Evolutionary conservation across 768 basidiomycete species (phyloP).

Genomic region (Trichaptum fuscoviolaceum): DNA sequence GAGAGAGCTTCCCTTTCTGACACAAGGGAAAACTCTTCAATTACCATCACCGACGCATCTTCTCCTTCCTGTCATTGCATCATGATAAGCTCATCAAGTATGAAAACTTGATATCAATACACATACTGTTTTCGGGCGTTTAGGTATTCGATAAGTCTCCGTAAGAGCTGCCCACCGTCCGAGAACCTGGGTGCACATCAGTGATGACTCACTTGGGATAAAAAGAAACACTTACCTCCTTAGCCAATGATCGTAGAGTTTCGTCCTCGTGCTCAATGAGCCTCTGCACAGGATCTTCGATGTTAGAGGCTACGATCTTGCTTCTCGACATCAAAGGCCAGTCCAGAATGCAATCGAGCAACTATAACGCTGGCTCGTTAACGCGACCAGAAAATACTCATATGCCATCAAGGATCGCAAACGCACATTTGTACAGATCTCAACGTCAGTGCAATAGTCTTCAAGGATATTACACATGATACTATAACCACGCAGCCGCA

Average conservation of each 20-base stretch:
- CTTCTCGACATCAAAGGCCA: constrained; percentile 87
- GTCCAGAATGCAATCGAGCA: constrained; percentile 57
- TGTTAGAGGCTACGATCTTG: constrained; percentile 83
- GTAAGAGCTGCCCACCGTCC: constrained; percentile 76
- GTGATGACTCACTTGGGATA: neutral
- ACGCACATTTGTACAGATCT: constrained; percentile 67
- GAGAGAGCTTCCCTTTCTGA: constrained; percentile 4
- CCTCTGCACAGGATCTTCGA: constrained; percentile 56
- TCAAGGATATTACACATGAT: constrained; percentile 86
- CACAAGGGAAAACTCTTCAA: neutral
- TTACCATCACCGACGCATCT: constrained; percentile 12
- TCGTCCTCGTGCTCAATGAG: constrained; percentile 54
- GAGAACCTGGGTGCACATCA: constrained; percentile 46
- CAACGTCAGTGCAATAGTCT: constrained; percentile 65
- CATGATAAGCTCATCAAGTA: neutral
- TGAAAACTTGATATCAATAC: neutral
- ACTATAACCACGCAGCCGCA: constrained; percentile 90
- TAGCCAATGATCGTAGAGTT: constrained; percentile 49
- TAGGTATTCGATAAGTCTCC: constrained; percentile 83
- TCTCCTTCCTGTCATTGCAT: constrained; percentile 21
- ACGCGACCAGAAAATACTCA: neutral
- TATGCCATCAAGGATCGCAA: neutral
- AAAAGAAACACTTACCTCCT: constrained; percentile 41
- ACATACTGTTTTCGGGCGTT: constrained; percentile 46
- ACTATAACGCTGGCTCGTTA: constrained; percentile 29